Percentiles rank a stretch among this genome's conserved stretches.
Evolutionary conservation across 2,329 filamentous ascomycete genomes (phyloP).

Genomic region (Epichloe glyceriae): DNA sequence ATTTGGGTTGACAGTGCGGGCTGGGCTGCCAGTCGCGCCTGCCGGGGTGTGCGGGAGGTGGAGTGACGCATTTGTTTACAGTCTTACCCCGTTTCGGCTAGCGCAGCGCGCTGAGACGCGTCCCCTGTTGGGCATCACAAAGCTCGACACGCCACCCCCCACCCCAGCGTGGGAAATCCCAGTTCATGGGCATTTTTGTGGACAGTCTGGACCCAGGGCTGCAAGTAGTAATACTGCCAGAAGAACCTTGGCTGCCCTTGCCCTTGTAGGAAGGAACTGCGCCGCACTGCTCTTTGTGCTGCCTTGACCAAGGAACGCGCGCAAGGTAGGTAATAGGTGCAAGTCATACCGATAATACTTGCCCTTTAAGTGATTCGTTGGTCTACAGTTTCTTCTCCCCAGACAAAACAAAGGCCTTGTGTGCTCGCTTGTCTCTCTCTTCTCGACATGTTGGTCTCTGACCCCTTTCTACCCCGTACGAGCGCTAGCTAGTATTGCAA

Average conservation of each 20-base stretch:
- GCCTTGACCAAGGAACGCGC: too few species aligned
- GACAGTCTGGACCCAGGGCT: constrained; percentile 2
- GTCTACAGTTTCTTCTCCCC: background rate
- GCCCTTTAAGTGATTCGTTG: background rate
- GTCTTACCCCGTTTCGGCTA: constrained; percentile 16
- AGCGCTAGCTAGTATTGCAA: background rate
- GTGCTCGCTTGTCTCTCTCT: too few species aligned
- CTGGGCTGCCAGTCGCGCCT: constrained; percentile 8
- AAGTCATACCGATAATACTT: background rate
- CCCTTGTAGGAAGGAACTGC: background rate
- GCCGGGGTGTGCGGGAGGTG: constrained; percentile 7
- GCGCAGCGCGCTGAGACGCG: constrained; percentile 21
- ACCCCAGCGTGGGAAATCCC: background rate
- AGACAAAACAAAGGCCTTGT: constrained; percentile 4
- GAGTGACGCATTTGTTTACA: constrained; percentile 28
- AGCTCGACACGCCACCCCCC: constrained; percentile 1
- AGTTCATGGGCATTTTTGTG: background rate
- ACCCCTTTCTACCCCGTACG: constrained; percentile 1
- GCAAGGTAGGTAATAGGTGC: too few species aligned
- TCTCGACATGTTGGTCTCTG: background rate
- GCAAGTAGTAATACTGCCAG: background rate
- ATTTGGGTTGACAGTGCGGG: constrained; percentile 6
- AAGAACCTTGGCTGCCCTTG: background rate
- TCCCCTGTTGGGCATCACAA: constrained; percentile 13
- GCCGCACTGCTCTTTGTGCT: too few species aligned